Evolutionary conservation across 768 basidiomycete species (phyloP).

Genomic region (Udeniomyces megalosporus): DNA sequence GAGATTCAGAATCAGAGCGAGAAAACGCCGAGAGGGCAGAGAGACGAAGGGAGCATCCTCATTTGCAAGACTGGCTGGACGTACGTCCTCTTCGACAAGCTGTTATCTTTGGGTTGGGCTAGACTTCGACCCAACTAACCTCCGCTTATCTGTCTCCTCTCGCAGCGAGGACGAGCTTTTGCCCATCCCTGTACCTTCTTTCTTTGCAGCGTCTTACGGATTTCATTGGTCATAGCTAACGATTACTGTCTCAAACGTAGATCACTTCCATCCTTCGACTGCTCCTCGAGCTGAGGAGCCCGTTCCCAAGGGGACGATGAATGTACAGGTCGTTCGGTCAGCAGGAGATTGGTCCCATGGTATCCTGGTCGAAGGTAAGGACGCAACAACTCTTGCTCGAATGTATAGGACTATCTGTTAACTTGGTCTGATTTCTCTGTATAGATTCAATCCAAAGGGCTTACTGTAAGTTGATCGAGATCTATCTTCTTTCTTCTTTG

Average conservation of each 20-base stretch:
- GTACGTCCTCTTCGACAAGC: neutral
- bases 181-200: constrained; percentile 30
- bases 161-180: constrained; percentile 22
- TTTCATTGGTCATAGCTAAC: too few relatives aligned
- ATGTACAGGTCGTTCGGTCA: constrained; percentile 67
- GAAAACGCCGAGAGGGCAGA: constrained; percentile 22
- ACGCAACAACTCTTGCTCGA: too few relatives aligned
- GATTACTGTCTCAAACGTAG: too few relatives aligned
- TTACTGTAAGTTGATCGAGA: too few relatives aligned
- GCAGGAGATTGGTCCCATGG: constrained; percentile 92
- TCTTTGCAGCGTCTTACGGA: too few relatives aligned
- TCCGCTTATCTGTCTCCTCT: neutral
- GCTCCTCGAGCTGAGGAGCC: constrained; percentile 24
- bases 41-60: constrained; percentile 25
- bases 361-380: constrained; percentile 53
- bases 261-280: constrained; percentile 27
- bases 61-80: constrained; percentile 19
- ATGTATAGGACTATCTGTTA: too few relatives aligned
- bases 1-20: constrained; percentile 16
- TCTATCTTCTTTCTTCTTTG: too few relatives aligned
- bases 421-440: neutral
- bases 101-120: neutral
- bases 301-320: constrained; percentile 36
- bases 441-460: constrained; percentile 38
- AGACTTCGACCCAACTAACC: too few relatives aligned